Evolutionary conservation across 768 basidiomycete species (phyloP).

Genomic region (Lactarius quietus): DNA sequence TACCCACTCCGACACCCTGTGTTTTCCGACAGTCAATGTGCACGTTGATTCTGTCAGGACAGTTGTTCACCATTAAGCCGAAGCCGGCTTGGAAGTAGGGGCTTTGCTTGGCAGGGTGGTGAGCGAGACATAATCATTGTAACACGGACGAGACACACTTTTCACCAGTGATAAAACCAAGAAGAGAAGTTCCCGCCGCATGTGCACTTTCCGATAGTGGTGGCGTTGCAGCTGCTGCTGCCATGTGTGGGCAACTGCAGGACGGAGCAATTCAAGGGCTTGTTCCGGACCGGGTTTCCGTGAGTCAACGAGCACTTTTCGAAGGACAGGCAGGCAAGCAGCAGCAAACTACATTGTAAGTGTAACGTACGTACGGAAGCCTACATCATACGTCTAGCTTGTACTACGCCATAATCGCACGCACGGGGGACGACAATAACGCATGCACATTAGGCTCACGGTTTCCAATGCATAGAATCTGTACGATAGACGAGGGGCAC

Average conservation of each 20-base stretch:
- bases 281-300: background rate
- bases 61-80: constrained; percentile 78
- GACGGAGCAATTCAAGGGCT: background rate
- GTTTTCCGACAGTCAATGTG: background rate
- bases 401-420: background rate
- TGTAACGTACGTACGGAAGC: constrained; percentile 11
- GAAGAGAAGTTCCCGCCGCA: constrained; percentile 3
- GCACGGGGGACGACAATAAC: background rate
- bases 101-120: constrained; percentile 48
- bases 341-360: constrained; percentile 6
- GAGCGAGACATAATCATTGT: background rate
- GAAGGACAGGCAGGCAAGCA: background rate
- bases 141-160: constrained; percentile 49
- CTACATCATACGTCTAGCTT: constrained; percentile 11
- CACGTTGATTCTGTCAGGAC: background rate
- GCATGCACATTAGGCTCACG: constrained; percentile 1
- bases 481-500: constrained; percentile 4
- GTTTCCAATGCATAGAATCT: constrained; percentile 10
- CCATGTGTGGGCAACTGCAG: background rate
- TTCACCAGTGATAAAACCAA: constrained; percentile 46
- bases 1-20: constrained; percentile 87
- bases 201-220: background rate
- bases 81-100: constrained; percentile 98
- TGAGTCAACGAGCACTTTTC: background rate
- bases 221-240: background rate